phyloP scores from a whole-genome alignment of 208 protist species.

The Naegleria fowleri region DNA sequence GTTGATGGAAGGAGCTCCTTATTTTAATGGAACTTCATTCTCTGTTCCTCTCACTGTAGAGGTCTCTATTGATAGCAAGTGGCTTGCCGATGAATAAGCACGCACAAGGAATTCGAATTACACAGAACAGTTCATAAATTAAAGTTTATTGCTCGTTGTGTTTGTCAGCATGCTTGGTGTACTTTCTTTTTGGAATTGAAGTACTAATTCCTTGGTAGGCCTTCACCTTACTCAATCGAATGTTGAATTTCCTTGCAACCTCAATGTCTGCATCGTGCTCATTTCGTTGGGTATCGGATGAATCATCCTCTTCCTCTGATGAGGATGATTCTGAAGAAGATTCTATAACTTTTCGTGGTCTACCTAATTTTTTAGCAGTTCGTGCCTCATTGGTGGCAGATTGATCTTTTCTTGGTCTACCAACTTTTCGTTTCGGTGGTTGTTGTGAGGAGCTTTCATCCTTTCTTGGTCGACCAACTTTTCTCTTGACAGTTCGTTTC shows the following conservation, averaged over 20 bases:
- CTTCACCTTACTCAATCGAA: not conserved
- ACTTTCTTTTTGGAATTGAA: not conserved
- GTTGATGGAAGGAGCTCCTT: not conserved
- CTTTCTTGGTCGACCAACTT: not conserved
- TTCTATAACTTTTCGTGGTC: not conserved
- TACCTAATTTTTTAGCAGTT: not conserved
- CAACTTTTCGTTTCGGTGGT: not conserved
- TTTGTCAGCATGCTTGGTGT: not conserved
- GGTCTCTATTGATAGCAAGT: not conserved
- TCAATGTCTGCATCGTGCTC: not conserved
- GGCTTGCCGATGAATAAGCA: not conserved
- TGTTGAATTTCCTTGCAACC: not conserved
- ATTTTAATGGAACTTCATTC: not conserved
- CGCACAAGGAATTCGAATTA: too few relatives aligned
- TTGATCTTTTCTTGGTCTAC: not conserved
- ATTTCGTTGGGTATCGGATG: too few relatives aligned
- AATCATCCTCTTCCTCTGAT: not conserved
- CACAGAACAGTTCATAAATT: too few relatives aligned
- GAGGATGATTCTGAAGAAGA: not conserved
- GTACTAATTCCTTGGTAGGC: not conserved
- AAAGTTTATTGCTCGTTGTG: not conserved
- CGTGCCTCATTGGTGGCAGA: too few relatives aligned
- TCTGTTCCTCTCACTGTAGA: not conserved
- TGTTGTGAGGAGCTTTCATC: not conserved
- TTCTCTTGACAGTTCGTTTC: not conserved